Percentiles rank a stretch among this genome's conserved stretches.
These are phyloP conservation scores for Lotus japonicus DNA, from an alignment of 306 rosid species.

Conservation along the genomic window DNA sequence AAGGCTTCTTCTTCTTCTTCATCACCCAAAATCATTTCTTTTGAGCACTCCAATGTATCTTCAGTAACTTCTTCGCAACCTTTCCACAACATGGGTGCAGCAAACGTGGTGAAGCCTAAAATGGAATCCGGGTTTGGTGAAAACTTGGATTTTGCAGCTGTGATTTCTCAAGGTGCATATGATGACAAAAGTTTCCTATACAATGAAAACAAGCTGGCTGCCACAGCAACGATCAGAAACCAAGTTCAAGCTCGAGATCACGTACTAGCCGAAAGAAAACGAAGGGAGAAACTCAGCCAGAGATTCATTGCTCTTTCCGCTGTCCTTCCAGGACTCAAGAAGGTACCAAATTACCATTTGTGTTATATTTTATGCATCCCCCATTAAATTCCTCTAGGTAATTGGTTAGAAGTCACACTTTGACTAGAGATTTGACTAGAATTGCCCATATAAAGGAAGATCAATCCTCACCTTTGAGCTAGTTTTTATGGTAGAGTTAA, in stretches of 20 bases:
- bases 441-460: too few species aligned
- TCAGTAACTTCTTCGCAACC: conserved; percentile 27
- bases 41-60: conserved; percentile 31
- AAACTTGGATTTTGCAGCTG: conserved; percentile 23
- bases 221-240: not conserved
- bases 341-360: conserved; percentile 64
- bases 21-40: conserved; percentile 57
- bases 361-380: not conserved
- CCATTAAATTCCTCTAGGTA: too few species aligned
- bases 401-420: too few species aligned
- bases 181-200: conserved; percentile 12
- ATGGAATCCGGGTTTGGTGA: conserved; percentile 16
- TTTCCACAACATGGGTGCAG: not conserved
- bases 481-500: too few species aligned
- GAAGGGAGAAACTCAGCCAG: conserved; percentile 88
- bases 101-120: conserved; percentile 31
- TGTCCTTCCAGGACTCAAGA: conserved; percentile 75
- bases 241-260: conserved; percentile 60
- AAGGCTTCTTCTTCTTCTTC: conserved; percentile 32
- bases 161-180: conserved; percentile 20
- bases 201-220: conserved; percentile 21
- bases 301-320: conserved; percentile 80
- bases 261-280: conserved; percentile 69
- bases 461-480: too few species aligned
- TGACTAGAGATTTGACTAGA: too few species aligned